Percentiles rank a stretch among this genome's conserved stretches.
These are phyloP conservation scores for Lavandula angustifolia DNA, from an alignment of 257 asterid genomes.

Conservation along the genomic window DNA sequence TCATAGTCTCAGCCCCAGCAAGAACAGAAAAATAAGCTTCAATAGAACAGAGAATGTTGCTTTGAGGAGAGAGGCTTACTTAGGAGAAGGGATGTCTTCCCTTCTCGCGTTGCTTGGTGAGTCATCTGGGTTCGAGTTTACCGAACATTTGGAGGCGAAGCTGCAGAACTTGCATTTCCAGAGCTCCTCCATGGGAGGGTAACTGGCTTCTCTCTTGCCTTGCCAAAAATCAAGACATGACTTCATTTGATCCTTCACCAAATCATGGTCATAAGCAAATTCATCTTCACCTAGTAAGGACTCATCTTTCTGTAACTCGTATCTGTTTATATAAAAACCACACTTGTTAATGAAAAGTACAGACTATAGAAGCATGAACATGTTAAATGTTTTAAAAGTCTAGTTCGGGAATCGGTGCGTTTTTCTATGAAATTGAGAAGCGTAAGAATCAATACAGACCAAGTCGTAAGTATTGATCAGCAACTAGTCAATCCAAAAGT, in stretches of 20 bases:
- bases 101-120: constrained; percentile 38
- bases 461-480: too few species aligned
- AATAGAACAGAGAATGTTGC: constrained; percentile 5
- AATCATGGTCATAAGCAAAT: constrained; percentile 56
- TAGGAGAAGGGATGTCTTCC: constrained; percentile 31
- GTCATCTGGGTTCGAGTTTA: constrained; percentile 29
- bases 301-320: constrained; percentile 80
- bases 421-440: too few species aligned
- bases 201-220: constrained; percentile 70
- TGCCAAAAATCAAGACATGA: constrained; percentile 73
- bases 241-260: constrained; percentile 64
- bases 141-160: constrained; percentile 59
- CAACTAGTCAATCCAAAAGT: too few species aligned
- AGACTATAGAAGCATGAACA: neutral
- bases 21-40: neutral
- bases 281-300: constrained; percentile 75
- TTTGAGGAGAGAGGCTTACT: constrained; percentile 14
- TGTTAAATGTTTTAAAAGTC: neutral
- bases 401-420: too few species aligned
- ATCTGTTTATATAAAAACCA: constrained; percentile 39
- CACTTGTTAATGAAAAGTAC: neutral
- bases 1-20: too few species aligned
- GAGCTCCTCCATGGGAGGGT: constrained; percentile 66
- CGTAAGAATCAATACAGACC: too few species aligned
- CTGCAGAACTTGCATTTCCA: constrained; percentile 86